Conservation (phyloP, 225 moss, liverwort and hornwort species). For the Pleurozium schreberi region DNA sequence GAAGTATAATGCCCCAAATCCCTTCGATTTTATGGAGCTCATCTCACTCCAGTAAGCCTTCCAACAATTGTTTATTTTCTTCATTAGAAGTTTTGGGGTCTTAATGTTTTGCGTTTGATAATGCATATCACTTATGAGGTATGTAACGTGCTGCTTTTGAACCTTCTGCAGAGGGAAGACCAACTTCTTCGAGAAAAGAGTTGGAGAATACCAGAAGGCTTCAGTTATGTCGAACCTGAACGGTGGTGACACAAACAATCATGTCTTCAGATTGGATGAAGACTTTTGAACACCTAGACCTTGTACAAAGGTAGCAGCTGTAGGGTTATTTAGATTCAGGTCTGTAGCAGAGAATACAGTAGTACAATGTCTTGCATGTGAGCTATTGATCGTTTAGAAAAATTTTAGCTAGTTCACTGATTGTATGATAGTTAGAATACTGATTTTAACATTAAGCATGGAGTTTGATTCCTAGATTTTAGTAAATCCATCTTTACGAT, state of each 20-base stretch:
- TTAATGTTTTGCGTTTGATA: background rate
- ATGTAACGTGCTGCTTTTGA: background rate
- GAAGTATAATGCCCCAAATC: constrained; percentile 53
- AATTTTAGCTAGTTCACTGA: no score
- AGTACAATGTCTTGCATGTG: background rate
- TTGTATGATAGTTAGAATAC: background rate
- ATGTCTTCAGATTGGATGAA: constrained; percentile 75
- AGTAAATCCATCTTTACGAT: background rate
- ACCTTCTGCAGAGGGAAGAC: constrained; percentile 69
- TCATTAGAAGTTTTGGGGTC: background rate
- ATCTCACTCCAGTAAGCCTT: constrained; percentile 53
- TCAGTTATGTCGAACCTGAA: constrained; percentile 74
- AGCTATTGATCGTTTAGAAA: background rate
- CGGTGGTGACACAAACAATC: constrained; percentile 42
- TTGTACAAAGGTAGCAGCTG: background rate
- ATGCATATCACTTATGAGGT: background rate
- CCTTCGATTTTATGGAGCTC: constrained; percentile 6
- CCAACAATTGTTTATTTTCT: no score
- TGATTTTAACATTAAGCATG: background rate
- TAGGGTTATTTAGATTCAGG: background rate
- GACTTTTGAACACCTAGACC: constrained; percentile 33
- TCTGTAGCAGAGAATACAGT: background rate
- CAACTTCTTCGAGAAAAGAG: constrained; percentile 84
- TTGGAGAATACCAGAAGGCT: constrained; percentile 87
- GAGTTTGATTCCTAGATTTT: background rate